A percentile compares a stretch with the other conserved stretches of the same genome.
Evolutionary conservation across 2,329 filamentous ascomycete genomes (phyloP).

Genomic region (Aschersonia sp.): DNA sequence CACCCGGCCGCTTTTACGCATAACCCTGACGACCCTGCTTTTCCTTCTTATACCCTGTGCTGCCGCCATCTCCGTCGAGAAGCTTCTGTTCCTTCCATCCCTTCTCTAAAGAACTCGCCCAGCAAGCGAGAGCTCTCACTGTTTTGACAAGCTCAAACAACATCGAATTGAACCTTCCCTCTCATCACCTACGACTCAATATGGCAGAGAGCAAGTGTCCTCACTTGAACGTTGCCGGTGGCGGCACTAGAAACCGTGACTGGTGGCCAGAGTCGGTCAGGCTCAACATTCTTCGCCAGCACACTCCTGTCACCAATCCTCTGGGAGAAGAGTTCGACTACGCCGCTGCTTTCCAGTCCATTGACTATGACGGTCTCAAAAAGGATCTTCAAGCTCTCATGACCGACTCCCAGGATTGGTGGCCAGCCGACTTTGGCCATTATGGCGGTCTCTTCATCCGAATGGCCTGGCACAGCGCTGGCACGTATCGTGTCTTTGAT

Average conservation of each 20-base stretch:
- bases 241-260: constrained; percentile 53
- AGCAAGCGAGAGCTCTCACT: not conserved
- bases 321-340: constrained; percentile 57
- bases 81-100: not conserved
- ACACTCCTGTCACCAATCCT: constrained; percentile 49
- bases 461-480: constrained; percentile 70
- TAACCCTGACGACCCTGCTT: not conserved
- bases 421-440: constrained; percentile 71
- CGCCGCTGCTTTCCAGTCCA: constrained; percentile 53
- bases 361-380: constrained; percentile 49
- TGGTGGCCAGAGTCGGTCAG: constrained; percentile 61
- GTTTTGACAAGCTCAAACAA: no score
- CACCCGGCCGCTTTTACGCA: not conserved
- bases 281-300: constrained; percentile 61
- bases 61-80: not conserved
- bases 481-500: constrained; percentile 63
- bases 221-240: constrained; percentile 33
- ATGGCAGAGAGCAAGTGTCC: constrained; percentile 18
- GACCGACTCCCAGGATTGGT: constrained; percentile 70
- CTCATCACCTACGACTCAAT: not conserved
- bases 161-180: not conserved
- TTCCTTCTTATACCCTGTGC: not conserved
- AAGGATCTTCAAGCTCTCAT: constrained; percentile 57
- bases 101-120: not conserved
- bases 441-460: constrained; percentile 71